Base-by-base conservation (phyloP, 352 stramenopile genomes). In the Globisporangium emineosum region DNA sequence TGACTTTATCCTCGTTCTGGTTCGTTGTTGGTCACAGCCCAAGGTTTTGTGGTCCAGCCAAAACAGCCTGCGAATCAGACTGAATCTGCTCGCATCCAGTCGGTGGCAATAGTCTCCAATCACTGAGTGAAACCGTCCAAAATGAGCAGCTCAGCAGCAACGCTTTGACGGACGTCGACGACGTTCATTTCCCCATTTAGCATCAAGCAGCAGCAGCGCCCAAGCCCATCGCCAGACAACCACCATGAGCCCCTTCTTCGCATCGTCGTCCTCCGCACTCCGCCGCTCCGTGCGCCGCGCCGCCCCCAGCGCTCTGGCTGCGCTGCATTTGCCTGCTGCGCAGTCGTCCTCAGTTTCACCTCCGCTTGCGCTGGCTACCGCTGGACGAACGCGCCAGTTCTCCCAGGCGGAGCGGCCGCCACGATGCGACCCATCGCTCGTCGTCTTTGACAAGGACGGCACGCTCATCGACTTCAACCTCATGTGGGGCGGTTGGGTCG, bases 391-490 rank as follows among this genome's bases (percentile, higher is more conserved):
- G 37, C 47, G 37, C 15, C 51, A 45, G 13, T 45, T 57, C 29
- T 62, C 52, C 15, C 15, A 45, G 50, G 69, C 56, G 9, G 68
- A 67, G 21, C 56, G 54, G 6, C 51, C 42, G 6, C 69, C 69
- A 17, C 78, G 78, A 10, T 87, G 78, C 67, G 71, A 77, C 30
- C 86, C 83, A 17, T 74, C 80, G 54, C 86, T 96, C 33, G 88
- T 96, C 49, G 78, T 96, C 47, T 96, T 96, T 47, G 86, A 96
- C 72, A 96, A 96, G 73, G 88, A 96, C 63, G 88, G 88, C 65
- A 96, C 88, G 62, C 83, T 96, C 56, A 95, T 96, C 63, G 88
- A 96, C 69, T 96, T 96, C 62, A 93, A 91, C 61, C 77, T 90
- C 73, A 96, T 94, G 88, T 96, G 88, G 88, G 85, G 84, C 59